Evolutionary conservation across 108 stramenopile genomes (phyloP).

Genomic region (Epithemia pelagica): DNA sequence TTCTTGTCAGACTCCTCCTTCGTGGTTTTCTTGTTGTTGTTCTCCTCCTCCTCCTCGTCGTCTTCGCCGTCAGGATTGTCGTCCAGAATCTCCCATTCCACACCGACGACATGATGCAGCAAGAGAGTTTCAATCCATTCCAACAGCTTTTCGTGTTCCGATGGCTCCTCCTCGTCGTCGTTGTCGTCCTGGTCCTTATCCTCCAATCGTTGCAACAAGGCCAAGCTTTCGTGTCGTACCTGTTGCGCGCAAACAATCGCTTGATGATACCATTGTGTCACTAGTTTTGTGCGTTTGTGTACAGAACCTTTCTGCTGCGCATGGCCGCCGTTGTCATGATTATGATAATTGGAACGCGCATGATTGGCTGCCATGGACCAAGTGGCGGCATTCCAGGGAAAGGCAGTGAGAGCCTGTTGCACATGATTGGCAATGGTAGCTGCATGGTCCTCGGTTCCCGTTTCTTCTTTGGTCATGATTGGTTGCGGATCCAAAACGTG

Average conservation of each 20-base stretch:
- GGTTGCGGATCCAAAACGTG: constrained; percentile 12
- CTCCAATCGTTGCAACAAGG: constrained; percentile 15
- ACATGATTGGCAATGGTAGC: background rate
- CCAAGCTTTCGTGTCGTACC: constrained; percentile 24
- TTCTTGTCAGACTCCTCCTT: constrained; percentile 15
- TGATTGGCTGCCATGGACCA: constrained; percentile 55
- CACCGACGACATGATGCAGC: constrained; percentile 57
- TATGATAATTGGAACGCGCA: constrained; percentile 26
- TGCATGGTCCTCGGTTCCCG: constrained; percentile 8
- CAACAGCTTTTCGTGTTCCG: background rate
- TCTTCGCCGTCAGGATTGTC: constrained; percentile 31
- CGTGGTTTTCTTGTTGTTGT: constrained; percentile 7
- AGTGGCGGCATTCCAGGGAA: constrained; percentile 44
- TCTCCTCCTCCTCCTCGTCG: constrained; percentile 17
- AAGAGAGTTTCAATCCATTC: constrained; percentile 79
- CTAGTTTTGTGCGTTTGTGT: constrained; percentile 2
- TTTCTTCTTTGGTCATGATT: constrained; percentile 13
- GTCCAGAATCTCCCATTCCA: constrained; percentile 40
- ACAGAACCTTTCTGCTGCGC: constrained; percentile 16
- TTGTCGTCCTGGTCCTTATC: constrained; percentile 4
- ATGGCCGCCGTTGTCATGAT: background rate
- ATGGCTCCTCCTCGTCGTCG: constrained; percentile 8
- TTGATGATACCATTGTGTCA: constrained; percentile 33
- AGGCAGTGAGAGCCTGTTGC: constrained; percentile 25
- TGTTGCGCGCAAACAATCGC: constrained; percentile 30